A percentile compares a stretch with the other conserved stretches of the same genome.
Conservation (phyloP, 257 asterid species). For the Forsythia viridissima region DNA sequence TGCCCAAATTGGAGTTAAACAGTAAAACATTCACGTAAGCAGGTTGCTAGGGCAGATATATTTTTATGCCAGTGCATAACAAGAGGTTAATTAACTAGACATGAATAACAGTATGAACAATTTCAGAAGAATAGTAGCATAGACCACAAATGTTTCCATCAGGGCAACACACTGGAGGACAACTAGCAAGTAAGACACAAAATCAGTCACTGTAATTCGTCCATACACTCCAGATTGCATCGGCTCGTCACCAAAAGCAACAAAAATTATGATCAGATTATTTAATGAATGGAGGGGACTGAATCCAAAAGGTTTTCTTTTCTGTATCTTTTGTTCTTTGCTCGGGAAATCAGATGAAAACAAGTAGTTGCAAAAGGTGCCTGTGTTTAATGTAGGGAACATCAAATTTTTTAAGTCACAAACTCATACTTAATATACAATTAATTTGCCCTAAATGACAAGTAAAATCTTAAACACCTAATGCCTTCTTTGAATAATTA, state of each 20-base stretch:
- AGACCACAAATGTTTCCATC: not conserved
- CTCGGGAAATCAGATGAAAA: not conserved
- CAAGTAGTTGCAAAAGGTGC: not conserved
- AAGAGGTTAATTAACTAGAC: not conserved
- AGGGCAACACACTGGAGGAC: constrained; percentile 2
- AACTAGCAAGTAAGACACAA: not conserved
- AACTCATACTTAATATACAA: not conserved
- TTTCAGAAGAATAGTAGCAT: not conserved
- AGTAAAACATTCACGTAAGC: not conserved
- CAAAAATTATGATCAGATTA: not conserved
- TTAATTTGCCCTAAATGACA: not conserved
- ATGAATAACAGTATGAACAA: not conserved
- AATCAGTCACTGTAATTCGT: not conserved
- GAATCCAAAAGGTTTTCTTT: not conserved
- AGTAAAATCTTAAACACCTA: not conserved
- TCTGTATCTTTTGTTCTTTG: not conserved
- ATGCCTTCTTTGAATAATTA: not conserved
- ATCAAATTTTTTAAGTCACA: not conserved
- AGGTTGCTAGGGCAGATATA: not conserved
- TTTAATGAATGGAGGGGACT: not conserved
- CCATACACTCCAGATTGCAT: not conserved
- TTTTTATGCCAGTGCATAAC: too few relatives aligned
- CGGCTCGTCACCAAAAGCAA: not conserved
- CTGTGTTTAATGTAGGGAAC: not conserved
- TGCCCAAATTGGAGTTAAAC: constrained; percentile 3